Evolutionary conservation across 1,284 basidiomycete genomes (phyloP).

Genomic region (Cutaneotrichosporon sp.): DNA sequence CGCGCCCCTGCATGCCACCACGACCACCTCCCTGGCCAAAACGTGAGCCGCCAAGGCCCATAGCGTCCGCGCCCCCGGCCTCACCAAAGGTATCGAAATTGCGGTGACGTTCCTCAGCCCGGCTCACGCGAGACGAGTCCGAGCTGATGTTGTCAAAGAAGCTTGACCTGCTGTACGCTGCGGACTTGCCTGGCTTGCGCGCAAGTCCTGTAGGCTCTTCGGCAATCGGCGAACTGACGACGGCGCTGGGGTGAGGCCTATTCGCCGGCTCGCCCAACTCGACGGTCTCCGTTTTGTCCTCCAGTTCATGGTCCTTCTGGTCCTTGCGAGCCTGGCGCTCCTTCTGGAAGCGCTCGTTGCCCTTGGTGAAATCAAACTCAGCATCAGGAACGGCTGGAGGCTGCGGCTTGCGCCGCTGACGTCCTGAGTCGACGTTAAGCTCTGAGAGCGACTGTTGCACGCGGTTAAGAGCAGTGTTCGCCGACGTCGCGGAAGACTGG

Average conservation of each 20-base stretch:
- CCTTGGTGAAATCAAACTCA: conserved; percentile 43
- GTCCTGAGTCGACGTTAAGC: conserved; percentile 22
- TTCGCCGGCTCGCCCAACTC: conserved; percentile 24
- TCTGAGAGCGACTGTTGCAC: conserved; percentile 41
- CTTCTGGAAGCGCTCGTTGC: conserved; percentile 36
- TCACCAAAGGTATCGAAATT: conserved; percentile 47
- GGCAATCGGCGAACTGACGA: conserved; percentile 5
- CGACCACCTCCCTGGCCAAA: conserved; percentile 8
- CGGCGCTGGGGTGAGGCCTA: conserved; percentile 32
- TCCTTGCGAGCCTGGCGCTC: conserved; percentile 29
- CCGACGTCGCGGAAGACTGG: conserved; percentile 24
- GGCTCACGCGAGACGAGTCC: conserved; percentile 30
- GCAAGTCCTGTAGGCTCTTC: background rate
- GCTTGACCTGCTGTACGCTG: conserved; percentile 36
- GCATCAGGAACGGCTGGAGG: conserved; percentile 40
- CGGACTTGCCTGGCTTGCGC: conserved; percentile 5
- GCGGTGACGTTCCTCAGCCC: conserved; percentile 40
- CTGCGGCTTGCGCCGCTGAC: conserved; percentile 18
- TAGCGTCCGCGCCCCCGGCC: conserved; percentile 26
- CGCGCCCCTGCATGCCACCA: conserved; percentile 16
- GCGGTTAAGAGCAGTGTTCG: conserved; percentile 36
- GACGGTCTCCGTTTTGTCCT: conserved; percentile 6
- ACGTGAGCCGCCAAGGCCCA: conserved; percentile 1
- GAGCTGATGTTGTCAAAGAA: conserved; percentile 42
- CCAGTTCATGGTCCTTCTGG: conserved; percentile 4